phyloP scores from a whole-genome alignment of 192 early-diverging fungal genomes.

The Phycomyces blakesleeanus region DNA sequence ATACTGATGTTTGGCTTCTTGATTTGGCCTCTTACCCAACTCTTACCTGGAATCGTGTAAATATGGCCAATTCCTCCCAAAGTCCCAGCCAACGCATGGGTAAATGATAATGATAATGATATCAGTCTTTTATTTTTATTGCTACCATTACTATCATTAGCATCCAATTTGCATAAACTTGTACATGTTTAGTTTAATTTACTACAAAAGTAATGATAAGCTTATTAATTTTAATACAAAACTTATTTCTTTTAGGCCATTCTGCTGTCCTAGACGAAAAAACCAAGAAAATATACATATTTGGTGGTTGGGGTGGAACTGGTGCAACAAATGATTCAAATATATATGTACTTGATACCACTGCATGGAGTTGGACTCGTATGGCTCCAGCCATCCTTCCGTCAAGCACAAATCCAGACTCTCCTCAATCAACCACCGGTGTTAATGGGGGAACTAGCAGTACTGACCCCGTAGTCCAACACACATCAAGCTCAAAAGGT shows the following conservation, averaged over 20 bases:
- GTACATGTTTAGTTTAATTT: no score
- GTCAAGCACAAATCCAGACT: not conserved
- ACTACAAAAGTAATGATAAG: no score
- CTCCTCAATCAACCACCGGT: not conserved
- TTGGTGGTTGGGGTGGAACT: constrained; percentile 56
- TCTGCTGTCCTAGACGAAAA: constrained; percentile 54
- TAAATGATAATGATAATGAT: constrained; percentile 4
- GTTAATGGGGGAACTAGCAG: not conserved
- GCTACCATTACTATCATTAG: no score
- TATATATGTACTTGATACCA: constrained; percentile 63
- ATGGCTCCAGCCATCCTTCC: constrained; percentile 28
- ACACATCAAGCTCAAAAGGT: constrained; percentile 9
- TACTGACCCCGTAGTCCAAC: not conserved
- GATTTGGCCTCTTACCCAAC: constrained; percentile 34
- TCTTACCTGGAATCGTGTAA: constrained; percentile 34
- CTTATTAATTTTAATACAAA: no score
- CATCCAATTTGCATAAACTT: no score
- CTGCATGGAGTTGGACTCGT: constrained; percentile 57
- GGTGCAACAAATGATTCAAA: constrained; percentile 45
- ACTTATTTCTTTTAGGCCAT: constrained; percentile 51
- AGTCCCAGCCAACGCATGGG: constrained; percentile 49
- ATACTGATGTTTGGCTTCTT: constrained; percentile 50
- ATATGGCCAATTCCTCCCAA: constrained; percentile 30
- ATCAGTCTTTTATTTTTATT: no score
- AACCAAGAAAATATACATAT: constrained; percentile 58